phyloP scores from a whole-genome alignment of 306 rosid genomes.

The Cucumis cinereus region DNA sequence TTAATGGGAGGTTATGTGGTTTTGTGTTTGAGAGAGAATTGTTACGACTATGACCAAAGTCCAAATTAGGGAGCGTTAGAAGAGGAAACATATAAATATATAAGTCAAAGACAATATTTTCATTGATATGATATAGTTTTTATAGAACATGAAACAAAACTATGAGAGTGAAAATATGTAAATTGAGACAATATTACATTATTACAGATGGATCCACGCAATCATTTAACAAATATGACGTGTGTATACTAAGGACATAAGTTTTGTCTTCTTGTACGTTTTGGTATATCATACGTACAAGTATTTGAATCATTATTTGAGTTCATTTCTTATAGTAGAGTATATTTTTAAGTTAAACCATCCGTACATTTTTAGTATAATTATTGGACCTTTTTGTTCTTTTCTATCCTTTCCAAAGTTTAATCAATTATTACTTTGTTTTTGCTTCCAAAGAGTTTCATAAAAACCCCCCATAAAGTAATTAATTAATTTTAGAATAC shows the following conservation, averaged over 20 bases:
- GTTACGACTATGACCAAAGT: too few relatives aligned
- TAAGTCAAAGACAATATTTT: too few relatives aligned
- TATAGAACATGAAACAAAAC: too few relatives aligned
- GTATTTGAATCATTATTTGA: neutral
- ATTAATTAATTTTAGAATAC: neutral
- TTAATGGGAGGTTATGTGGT: too few relatives aligned
- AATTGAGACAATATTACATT: too few relatives aligned
- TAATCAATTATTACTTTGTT: neutral
- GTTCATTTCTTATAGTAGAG: neutral
- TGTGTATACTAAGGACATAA: neutral
- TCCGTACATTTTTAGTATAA: neutral
- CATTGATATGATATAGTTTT: too few relatives aligned
- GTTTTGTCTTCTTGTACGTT: neutral
- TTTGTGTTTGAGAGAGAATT: too few relatives aligned
- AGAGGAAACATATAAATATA: too few relatives aligned
- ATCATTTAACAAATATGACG: neutral
- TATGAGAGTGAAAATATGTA: too few relatives aligned
- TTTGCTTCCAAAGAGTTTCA: neutral
- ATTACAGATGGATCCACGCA: neutral
- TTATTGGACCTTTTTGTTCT: neutral
- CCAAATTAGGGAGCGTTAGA: too few relatives aligned
- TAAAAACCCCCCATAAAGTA: neutral
- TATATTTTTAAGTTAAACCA: neutral
- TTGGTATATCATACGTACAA: neutral
- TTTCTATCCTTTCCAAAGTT: neutral